Conservation (phyloP, 306 rosid species). For the Parietaria judaica region DNA sequence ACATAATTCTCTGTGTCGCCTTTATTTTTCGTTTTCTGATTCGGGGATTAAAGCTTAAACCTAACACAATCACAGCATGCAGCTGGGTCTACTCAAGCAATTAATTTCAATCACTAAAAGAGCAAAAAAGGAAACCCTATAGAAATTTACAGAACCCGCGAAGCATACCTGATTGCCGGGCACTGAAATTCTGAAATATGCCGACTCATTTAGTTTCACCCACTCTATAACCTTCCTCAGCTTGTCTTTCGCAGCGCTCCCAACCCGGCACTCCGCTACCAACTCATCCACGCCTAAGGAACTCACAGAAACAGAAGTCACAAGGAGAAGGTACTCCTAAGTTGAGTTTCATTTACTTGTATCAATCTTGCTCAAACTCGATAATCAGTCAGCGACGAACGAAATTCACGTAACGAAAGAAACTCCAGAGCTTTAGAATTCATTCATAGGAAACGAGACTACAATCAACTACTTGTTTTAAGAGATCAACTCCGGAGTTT, state of each 20-base stretch:
- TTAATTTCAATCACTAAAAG: neutral
- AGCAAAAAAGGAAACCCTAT: neutral
- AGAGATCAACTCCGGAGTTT: neutral
- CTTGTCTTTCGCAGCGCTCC: conserved; percentile 46
- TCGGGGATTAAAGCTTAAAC: no score
- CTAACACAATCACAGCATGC: no score
- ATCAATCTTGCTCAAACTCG: no score
- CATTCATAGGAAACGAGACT: no score
- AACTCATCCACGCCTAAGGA: conserved; percentile 50
- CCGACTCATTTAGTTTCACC: conserved; percentile 46
- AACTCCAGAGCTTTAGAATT: no score
- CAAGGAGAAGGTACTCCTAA: neutral
- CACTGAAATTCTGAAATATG: conserved; percentile 27
- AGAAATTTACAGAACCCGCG: neutral
- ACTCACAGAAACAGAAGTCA: neutral
- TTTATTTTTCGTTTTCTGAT: no score
- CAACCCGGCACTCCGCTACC: conserved; percentile 45
- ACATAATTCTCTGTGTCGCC: no score
- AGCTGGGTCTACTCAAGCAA: no score
- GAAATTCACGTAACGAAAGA: no score
- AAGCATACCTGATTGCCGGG: conserved; percentile 30
- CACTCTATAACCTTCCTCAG: conserved; percentile 59
- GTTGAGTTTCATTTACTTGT: neutral
- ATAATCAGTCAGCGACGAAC: no score
- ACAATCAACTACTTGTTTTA: no score